Evolutionary conservation across 129 eudicot species (phyloP), one percentile per base, ranked within the genome.

Genomic region (Rutidosis leptorrhynchoides): DNA sequence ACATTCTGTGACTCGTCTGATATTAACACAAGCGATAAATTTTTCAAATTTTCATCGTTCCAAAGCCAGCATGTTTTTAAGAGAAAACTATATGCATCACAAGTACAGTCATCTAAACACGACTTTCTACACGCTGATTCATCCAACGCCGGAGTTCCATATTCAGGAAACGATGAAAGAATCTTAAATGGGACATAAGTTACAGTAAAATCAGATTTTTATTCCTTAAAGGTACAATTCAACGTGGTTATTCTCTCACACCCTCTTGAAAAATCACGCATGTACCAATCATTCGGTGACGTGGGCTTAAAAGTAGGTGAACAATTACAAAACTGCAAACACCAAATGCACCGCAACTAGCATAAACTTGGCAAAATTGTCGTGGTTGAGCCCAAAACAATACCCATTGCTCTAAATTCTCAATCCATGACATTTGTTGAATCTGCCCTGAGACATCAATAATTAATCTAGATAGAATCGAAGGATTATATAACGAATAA

Each of bases 361-460:
- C 55, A 11, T 71, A 62, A n/a, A 81, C 61, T 45, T 67, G 20
- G 51, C 90, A 84, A 25, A 10, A 19, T 11, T 25, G 42, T 32
- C 46, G 27, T 8, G 86, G 90, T 29, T 67, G 78, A 6, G 32
- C 0, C 86, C 79, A 81, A 53, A 35, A n/a, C 52, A 71, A 10
- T 26, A 0, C 0, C 86, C 81, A 88, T 17, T 70, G 58, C 23
- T 15, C 11, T 16, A 7, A 3, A 27, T 0, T 25, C 0, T 71
- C 76, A 29, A 64, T 10, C 88, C 82, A 86, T 27, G 70, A 19
- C 14, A 22, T 6, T 64, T 67, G 74, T 76, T 68, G 58, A 51
- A 86, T 28, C 59, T 83, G 83, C 23, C 88, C 88, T 2, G 82
- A 71, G 6, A 73, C 62, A 63, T 74, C 88, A 65, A 85, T 64